phyloP scores from a whole-genome alignment of 2,329 filamentous ascomycete species.

The Arthrinium phaeospermum region DNA sequence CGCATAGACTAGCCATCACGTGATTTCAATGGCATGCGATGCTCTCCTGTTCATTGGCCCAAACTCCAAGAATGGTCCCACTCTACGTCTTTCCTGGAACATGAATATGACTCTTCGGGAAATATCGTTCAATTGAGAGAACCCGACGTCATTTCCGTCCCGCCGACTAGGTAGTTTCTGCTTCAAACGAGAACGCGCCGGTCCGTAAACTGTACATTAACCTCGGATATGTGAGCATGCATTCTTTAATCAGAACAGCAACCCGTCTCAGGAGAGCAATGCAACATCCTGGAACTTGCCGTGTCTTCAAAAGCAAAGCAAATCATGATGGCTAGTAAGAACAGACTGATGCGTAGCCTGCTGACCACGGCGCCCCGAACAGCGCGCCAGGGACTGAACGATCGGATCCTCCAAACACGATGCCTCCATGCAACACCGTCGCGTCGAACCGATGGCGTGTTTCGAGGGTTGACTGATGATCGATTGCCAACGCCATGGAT shows the following conservation, averaged over 20 bases:
- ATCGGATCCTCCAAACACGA: slow-evolving; percentile 24
- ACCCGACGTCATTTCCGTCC: slow-evolving; percentile 4
- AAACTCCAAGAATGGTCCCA: neutral
- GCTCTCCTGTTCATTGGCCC: neutral
- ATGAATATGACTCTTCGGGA: neutral
- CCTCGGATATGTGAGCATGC: slow-evolving; percentile 2
- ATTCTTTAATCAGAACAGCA: neutral
- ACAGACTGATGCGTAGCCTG: neutral
- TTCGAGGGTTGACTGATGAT: slow-evolving; percentile 42
- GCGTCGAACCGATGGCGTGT: slow-evolving; percentile 44
- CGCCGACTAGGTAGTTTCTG: neutral
- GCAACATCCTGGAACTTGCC: neutral
- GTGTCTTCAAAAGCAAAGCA: neutral
- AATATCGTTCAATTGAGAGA: slow-evolving; percentile 1
- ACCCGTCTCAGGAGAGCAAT: neutral
- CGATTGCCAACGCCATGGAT: slow-evolving; percentile 66
- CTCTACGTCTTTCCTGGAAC: neutral
- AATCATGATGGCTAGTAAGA: slow-evolving; percentile 1
- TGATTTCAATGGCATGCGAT: neutral
- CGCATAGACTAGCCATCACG: neutral
- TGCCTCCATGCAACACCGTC: slow-evolving; percentile 32
- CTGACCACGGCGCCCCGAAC: slow-evolving; percentile 1
- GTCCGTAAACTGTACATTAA: neutral
- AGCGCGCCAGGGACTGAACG: neutral
- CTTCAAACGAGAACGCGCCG: neutral